phyloP scores from a whole-genome alignment of 148 eudicot genomes.

The Cornus florida region DNA sequence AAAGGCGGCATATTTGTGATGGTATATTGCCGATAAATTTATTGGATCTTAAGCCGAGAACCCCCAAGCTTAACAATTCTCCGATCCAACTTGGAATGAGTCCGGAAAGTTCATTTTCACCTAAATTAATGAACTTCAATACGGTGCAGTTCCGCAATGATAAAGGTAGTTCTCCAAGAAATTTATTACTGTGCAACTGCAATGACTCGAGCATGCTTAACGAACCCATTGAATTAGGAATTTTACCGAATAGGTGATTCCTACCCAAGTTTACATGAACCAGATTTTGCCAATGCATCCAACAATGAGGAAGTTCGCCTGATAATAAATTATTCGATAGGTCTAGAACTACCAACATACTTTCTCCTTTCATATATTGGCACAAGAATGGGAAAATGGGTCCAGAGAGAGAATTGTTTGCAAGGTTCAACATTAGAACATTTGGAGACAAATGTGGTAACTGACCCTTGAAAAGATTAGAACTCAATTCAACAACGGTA shows the following conservation, averaged over 20 bases:
- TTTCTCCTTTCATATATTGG: not conserved
- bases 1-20: not conserved
- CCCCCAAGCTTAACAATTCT: not conserved
- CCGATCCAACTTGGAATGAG: not conserved
- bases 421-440: conserved; percentile 7
- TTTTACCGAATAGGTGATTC: conserved; percentile 2
- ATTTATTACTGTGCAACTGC: not conserved
- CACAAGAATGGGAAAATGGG: conserved; percentile 3
- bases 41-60: not conserved
- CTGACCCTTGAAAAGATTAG: not conserved
- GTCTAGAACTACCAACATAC: conserved; percentile 3
- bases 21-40: not conserved
- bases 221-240: not conserved
- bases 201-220: not conserved
- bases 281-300: conserved; percentile 10
- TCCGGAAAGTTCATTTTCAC: not conserved
- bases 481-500: no score
- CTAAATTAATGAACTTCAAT: not conserved
- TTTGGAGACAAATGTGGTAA: conserved; percentile 1
- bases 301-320: conserved; percentile 12
- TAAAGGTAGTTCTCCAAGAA: not conserved
- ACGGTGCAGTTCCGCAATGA: not conserved
- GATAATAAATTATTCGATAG: not conserved
- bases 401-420: conserved; percentile 9
- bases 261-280: conserved; percentile 7